These are phyloP conservation scores for Blastomyces parvus DNA, from an alignment of 2,329 filamentous ascomycete genomes.

Conservation along the genomic window DNA sequence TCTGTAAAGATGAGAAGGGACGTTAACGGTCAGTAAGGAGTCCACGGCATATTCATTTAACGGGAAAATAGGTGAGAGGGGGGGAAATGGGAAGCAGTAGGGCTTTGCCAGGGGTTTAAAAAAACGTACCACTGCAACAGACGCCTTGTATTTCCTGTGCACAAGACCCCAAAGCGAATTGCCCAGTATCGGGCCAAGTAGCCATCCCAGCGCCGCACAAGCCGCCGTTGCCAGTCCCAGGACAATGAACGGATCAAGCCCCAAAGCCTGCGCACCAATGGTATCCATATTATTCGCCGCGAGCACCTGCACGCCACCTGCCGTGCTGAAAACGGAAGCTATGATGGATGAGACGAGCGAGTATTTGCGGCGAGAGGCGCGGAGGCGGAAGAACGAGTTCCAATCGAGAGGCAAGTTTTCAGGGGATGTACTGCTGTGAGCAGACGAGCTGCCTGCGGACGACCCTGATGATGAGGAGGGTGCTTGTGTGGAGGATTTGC, in stretches of 20 bases:
- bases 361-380: slow-evolving; percentile 73
- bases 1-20: slow-evolving; percentile 40
- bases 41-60: background rate
- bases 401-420: slow-evolving; percentile 52
- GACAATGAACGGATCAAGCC: slow-evolving; percentile 78
- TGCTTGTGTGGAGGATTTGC: slow-evolving; percentile 5
- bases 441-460: background rate
- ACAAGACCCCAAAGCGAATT: slow-evolving; percentile 67
- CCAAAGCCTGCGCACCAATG: slow-evolving; percentile 57
- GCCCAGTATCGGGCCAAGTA: slow-evolving; percentile 74
- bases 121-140: slow-evolving; percentile 58
- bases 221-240: slow-evolving; percentile 70
- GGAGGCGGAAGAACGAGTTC: slow-evolving; percentile 87
- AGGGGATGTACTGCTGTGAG: background rate
- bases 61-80: background rate
- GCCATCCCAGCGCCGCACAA: slow-evolving; percentile 74
- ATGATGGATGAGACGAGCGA: slow-evolving; percentile 68
- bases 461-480: background rate
- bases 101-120: too few relatives aligned
- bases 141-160: slow-evolving; percentile 59
- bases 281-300: slow-evolving; percentile 61
- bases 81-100: background rate
- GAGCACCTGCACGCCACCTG: slow-evolving; percentile 45
- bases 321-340: slow-evolving; percentile 53
- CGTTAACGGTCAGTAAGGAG: background rate